Base-by-base conservation (phyloP, 169 alveolate genomes). In the Babesia ovata region DNA sequence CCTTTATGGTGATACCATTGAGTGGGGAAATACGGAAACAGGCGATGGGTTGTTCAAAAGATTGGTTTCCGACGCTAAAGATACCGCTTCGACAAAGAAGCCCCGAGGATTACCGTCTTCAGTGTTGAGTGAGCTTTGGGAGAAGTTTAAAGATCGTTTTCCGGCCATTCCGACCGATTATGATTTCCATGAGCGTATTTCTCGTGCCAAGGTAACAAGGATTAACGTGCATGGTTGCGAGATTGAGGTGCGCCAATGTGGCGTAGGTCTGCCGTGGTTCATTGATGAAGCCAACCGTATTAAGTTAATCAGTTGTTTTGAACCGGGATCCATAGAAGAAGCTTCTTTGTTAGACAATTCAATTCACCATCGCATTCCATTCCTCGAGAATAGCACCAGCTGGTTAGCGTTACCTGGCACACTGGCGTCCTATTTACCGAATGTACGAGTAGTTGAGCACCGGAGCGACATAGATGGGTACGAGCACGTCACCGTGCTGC, bases 401-500 rank as follows among this genome's bases (percentile, higher is more conserved):
- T 88, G 88, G 84, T 60, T 88, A 11, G 86, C 90, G 61, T 63
- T 88, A n/a, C 91, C 91, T 14, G 86, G 88, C 33, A 73, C 69
- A 26, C 74, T 67, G 50, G 91, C 88, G 16, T 79, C 88, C 48
- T 76, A 84, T 58, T 29, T 79, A 36, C 86, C 88, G 39, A 79
- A 88, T 63, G 65, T 88, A 28, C 83, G 79, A 42, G 79, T 88
- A 33, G 84, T 88, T 24, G 90, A 88, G 67, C 90, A 87, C 21
- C 86, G 82, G 49, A 75, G 74, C 49, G 91, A 88, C 63, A 73
- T 84, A 22, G 90, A 87, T 16, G 88, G 88, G 42, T 91, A 86
- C 76, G 95, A 91, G 65, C 87, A 86, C 72, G 86, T 91, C 52
- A 74, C 87, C 21, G 81, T 85, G 14, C 75, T 86, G 77, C 86